Base-by-base conservation (phyloP, 345 rosid species). In the Eucalyptus grandis region DNA sequence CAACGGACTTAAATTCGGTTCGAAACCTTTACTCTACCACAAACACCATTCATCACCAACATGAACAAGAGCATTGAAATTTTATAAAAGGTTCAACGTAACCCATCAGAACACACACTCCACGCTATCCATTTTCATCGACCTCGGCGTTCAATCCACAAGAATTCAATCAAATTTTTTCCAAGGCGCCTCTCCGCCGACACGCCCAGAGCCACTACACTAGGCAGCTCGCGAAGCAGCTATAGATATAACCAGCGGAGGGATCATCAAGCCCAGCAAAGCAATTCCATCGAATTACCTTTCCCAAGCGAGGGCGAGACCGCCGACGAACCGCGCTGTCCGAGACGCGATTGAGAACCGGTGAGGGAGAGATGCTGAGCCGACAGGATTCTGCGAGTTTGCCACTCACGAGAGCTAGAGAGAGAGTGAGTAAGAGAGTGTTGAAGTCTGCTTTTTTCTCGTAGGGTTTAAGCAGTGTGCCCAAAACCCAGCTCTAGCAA, bases 201-300 rank as follows among this genome's bases (percentile, higher is more conserved):
- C 82, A 11, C 9, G 2, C 46, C 27, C 46, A 19, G 26, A 72
- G 82, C 14, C 30, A 56, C 62, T 72, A 37, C 81, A 17, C 82
- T 19, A 0, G 46, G 11, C 6, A 34, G 43, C 12, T 0, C 5
- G 26, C 44, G 24, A 34, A 1, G 37, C 17, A 69, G 37, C 43
- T 9, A 16, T 40, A 69, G 16, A 34, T 5, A 69, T 21, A 31
- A 31, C 43, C 43, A 17, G 24, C 21, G 24, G 81, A 2, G 37
- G 81, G 82, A 72, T 37, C 82, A 37, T 34, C 12, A 17, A 72
- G 26, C 82, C 82, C 82, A 19, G 27, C 46, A 37, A 72, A 19
- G 46, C 46, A 19, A 37, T 72, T 34, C 82, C 40, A 72, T 34
- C 14, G 27, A 19, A 69, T 34, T 69, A 69, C 81, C 81, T 34